Evolutionary conservation across 352 stramenopile genomes (phyloP), one percentile per base, ranked within the genome.

Genomic region (Pythium insidiosum): DNA sequence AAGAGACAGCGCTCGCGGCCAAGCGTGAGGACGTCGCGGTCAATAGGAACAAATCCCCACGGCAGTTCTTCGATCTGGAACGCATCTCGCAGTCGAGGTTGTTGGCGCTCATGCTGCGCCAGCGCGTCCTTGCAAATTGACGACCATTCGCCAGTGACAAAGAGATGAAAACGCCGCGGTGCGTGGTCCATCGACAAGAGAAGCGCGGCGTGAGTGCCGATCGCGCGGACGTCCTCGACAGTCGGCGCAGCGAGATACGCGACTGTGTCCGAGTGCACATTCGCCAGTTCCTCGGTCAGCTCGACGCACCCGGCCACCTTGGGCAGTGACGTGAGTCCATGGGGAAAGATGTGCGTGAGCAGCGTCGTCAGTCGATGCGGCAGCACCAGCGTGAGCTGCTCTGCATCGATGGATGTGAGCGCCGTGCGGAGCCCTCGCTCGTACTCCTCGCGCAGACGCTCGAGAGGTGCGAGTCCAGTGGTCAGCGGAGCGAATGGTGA

Each of bases 11-110:
- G 63, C 35, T 73, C 63, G 16, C 62, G 60, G 6, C 73, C 75
- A 21, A 88, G 46, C n/a, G 73, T 81, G 18, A 84, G 50, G 18
- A 88, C 34, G 25, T 85, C 73, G 12, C 43, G 50, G 26, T 85
- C 75, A 12, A 88, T 59, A 12, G 75, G 64, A 33, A 88, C 62
- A 40, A 83, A 85, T 4, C 70, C 70, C 43, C 79, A 56, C 6
- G 70, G 28, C 22, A 77, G 47, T 36, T 63, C 38, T 13, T 63
- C 58, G 1, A 75, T 61, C 22, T 73, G 57, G 36, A 86, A 64
- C 20, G 47, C 34, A 24, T 73, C 63, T 16, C 51, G 38, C 12
- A 75, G 45, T n/a, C n/a, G n/a, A n/a, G n/a, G n/a, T n/a, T n/a
- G n/a, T n/a, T n/a, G n/a, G n/a, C n/a, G n/a, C 22, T 63, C 21